Base-by-base conservation (phyloP, 2,329 filamentous ascomycete species). In the Ascochyta pisi region DNA sequence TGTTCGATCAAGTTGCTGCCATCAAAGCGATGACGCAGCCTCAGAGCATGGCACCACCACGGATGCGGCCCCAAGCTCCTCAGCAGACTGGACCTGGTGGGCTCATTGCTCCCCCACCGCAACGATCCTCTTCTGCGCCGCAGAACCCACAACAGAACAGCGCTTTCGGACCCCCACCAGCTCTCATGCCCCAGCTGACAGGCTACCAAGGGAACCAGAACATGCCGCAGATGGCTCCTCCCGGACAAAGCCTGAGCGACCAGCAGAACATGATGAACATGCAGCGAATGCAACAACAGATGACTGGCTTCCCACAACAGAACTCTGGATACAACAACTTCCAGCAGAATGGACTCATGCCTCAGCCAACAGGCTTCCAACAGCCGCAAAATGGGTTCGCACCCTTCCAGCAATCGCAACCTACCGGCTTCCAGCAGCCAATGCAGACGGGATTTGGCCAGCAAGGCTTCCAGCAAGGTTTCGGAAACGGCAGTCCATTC, bases 161-260 rank as follows among this genome's bases (percentile, higher is more conserved):
- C 4, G 95, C 96, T 73, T 84, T 84, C 7, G 85, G 89, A 16
- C 75, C 89, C 37, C 73, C 91, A 45, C 87, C 91, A 15, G 76
- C 90, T n/a, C 77, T 97, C 64, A 89, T 93, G 72, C 87, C 92
- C 48, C 94, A 97, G 72, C 85, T 93, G 75, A 97, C 95, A 5
- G 92, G 94, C 8, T 82, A 84, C 50, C 71, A 73, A 65, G 60
- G 58, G 33, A 74, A 73, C 31, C 77, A 76, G 58, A 76, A 83
- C 50, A 83, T 84, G 61, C 79, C 79, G 10, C 86, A 86, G 61
- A 81, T 91, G 52, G 89, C 90, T 26, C 85, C 89, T 27, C 84
- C 86, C 3, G 91, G 92, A 12, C 90, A 94, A 74, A 94, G 88
- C 73, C 73, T 96, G 64, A 84, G 87, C 66, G 91, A 94, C 33